Conservation (phyloP, 2,329 filamentous ascomycete species). For the Penicillium sp. region DNA sequence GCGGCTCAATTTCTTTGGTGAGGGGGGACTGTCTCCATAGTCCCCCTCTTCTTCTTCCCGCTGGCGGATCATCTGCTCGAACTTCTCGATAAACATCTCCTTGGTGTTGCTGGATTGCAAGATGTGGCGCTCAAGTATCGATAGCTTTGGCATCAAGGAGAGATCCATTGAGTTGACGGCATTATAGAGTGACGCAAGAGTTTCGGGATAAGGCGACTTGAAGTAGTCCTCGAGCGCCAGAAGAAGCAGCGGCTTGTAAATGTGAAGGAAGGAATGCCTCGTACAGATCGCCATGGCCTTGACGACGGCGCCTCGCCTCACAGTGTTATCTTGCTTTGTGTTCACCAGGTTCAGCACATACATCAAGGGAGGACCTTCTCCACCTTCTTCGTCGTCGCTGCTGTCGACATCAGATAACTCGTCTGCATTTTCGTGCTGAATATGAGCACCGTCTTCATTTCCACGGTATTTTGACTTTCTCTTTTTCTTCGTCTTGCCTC, state of each 20-base stretch:
- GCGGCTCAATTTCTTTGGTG: conserved; percentile 54
- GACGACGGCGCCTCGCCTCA: conserved; percentile 86
- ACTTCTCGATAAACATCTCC: conserved; percentile 96
- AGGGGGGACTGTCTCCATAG: conserved; percentile 34
- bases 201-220: conserved; percentile 81
- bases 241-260: conserved; percentile 94
- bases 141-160: conserved; percentile 82
- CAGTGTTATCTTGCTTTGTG: conserved; percentile 90
- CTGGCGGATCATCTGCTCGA: conserved; percentile 86
- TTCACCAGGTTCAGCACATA: conserved; percentile 98
- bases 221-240: conserved; percentile 96
- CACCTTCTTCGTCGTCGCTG: conserved; percentile 58
- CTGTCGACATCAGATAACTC: conserved; percentile 40
- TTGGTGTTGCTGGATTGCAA: conserved; percentile 87
- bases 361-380: conserved; percentile 83
- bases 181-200: conserved; percentile 79
- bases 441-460: conserved; percentile 46
- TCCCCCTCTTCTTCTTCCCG: conserved; percentile 54
- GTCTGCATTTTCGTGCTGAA: conserved; percentile 47
- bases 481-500: conserved; percentile 42
- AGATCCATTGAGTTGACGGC: conserved; percentile 96
- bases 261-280: conserved; percentile 92
- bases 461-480: conserved; percentile 40
- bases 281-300: conserved; percentile 99
- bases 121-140: conserved; percentile 74